Evolutionary conservation across 805 yeast genomes (phyloP).

Genomic region (Candida stauntonica): DNA sequence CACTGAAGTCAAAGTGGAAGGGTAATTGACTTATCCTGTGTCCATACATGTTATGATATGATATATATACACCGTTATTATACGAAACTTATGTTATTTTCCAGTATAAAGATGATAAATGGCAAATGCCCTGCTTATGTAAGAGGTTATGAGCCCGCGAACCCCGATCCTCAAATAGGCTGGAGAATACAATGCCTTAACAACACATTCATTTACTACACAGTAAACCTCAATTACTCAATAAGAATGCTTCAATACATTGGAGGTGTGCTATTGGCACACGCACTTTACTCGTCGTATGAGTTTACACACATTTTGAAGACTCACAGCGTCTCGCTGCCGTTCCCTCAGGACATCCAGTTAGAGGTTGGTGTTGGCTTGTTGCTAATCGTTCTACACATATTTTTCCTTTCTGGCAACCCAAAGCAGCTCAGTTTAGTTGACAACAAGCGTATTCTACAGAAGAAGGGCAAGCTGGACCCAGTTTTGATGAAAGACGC

Average conservation of each 20-base stretch:
- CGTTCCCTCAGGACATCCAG: constrained; percentile 43
- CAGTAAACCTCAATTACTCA: too few species aligned
- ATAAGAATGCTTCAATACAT: constrained; percentile 7
- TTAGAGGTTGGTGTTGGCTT: constrained; percentile 49
- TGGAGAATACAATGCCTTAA: too few species aligned
- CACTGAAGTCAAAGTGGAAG: constrained; percentile 18
- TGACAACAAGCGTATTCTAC: constrained; percentile 28
- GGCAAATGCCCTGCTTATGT: too few species aligned
- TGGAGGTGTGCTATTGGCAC: constrained; percentile 29
- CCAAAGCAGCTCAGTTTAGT: constrained; percentile 22
- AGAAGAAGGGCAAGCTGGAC: constrained; percentile 33
- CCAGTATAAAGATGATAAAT: too few species aligned
- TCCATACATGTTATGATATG: too few species aligned
- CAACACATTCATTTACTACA: too few species aligned
- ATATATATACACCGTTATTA: too few species aligned
- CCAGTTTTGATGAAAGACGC: constrained; percentile 49
- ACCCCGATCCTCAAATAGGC: too few species aligned
- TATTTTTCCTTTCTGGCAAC: constrained; percentile 17
- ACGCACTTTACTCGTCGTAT: constrained; percentile 51
- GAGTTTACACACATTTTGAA: constrained; percentile 41
- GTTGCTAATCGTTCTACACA: constrained; percentile 32
- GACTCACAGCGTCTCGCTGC: constrained; percentile 12
- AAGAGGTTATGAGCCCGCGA: too few species aligned
- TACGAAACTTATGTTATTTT: too few species aligned
- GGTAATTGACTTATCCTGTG: too few species aligned